Evolutionary conservation across 495 filamentous ascomycete genomes (phyloP).

Genomic region (Trichoderma erinaceum): DNA sequence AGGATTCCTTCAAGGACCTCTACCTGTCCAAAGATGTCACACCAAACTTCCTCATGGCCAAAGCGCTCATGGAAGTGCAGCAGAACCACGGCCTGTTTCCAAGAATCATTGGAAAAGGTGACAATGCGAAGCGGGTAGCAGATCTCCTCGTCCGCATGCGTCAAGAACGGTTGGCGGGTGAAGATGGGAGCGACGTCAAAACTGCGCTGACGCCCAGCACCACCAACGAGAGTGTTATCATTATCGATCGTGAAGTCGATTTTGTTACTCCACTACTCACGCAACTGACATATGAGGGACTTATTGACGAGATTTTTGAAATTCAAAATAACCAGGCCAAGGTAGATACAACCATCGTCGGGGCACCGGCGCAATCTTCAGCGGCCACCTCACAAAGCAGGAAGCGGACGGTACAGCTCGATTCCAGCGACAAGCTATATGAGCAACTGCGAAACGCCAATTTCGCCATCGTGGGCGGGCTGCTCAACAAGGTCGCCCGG

Average conservation of each 20-base stretch:
- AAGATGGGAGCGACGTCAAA: conserved; percentile 56
- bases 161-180: conserved; percentile 76
- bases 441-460: conserved; percentile 86
- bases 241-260: conserved; percentile 93
- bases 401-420: conserved; percentile 86
- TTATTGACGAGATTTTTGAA: conserved; percentile 91
- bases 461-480: conserved; percentile 84
- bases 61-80: conserved; percentile 93
- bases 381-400: conserved; percentile 37
- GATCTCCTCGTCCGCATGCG: conserved; percentile 92
- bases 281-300: conserved; percentile 92
- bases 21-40: conserved; percentile 91
- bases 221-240: conserved; percentile 79
- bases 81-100: conserved; percentile 90
- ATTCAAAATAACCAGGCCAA: conserved; percentile 87
- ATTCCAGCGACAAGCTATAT: conserved; percentile 85
- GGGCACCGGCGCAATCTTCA: conserved; percentile 52
- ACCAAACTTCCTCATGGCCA: conserved; percentile 76
- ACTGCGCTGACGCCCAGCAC: conserved; percentile 79
- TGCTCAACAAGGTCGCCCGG: conserved; percentile 85
- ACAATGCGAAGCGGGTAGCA: conserved; percentile 81
- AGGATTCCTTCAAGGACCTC: conserved; percentile 77
- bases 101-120: conserved; percentile 91
- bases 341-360: conserved; percentile 86
- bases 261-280: conserved; percentile 86